Evolutionary conservation across 139 green algal species (phyloP), one percentile per base, ranked within the genome.

Genomic region (Closterium sp.): DNA sequence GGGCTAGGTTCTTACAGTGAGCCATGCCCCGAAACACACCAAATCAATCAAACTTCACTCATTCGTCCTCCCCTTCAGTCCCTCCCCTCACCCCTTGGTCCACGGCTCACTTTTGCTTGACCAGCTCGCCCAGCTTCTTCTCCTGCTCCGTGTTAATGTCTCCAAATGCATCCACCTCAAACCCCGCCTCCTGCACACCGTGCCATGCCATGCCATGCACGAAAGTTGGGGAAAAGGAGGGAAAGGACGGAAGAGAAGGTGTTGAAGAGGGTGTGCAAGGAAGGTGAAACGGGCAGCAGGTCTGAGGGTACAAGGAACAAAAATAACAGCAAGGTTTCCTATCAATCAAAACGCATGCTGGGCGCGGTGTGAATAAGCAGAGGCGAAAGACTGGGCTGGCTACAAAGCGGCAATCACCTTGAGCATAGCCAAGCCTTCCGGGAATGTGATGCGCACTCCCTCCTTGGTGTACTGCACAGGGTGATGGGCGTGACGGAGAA

Each of bases 131-230:
- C 89, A 99, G 96, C 17, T 93, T 89, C 17, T 97, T 95, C 95
- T 99, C 98, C 87, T 96, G 89, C 94, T 99, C 97, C 0, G 98
- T 99, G 96, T 96, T 97, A 1, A 99, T 95, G 95, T 99, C 98
- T 10, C 96, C 98, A 45, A 98, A 86, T 7, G 97, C 97, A 93
- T 99, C 97, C 9, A 97, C 38, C n/a, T 96, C 93, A 89, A 95
- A 89, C 22, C 97, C 97, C n/a, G 94, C 95, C 30, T 97, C 96
- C 29, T 95, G 91, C 28, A 88, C 29, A 27, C 28, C 86, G 27
- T 27, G 86, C 86, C 28, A 42, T 32, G 28, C n/a, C n/a, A 34
- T 24, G 28, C 27, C 73, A 86, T 31, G 85, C 10, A 9, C n/a
- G 7, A 89, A 42, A 29, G 86, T 28, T 17, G 31, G 13, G n/a